Evolutionary conservation across 2,329 filamentous ascomycete species (phyloP), one percentile per base, ranked within the genome.

Genomic region (Diplodia sapinea): DNA sequence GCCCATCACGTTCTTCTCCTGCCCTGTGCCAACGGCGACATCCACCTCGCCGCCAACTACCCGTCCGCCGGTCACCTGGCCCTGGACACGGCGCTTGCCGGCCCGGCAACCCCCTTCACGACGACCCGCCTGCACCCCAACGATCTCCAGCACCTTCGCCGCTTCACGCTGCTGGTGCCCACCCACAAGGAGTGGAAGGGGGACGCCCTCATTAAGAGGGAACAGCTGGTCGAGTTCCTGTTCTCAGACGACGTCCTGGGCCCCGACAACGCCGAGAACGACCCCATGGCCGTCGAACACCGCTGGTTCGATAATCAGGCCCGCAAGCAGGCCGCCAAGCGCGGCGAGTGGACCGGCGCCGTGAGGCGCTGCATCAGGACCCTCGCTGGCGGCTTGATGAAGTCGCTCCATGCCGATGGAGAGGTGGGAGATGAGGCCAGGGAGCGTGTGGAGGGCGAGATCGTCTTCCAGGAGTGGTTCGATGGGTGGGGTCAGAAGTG

Each of bases 21-120:
- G 43, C 50, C 49, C 23, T 63, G 61, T 29, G 51, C 67, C 31
- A 15, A 55, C 51, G 54, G 31, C 49, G 52, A 52, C 52, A 20
- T 55, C 20, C 52, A 56, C 49, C 52, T 70, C 23, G 59, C 65
- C 20, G 20, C 26, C 40, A 65, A 65, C 29, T 67, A 38, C 31
- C 11, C 29, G 8, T 29, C 38, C 64, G 66, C 68, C 26, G 57
- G 57, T 9, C 20, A 5, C 1, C 26, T 15, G 15, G 12, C 26
- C 15, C 17, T 29, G 38, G 56, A 33, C 31, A 4, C 33, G n/a
- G 8, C 20, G 36, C 26, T 36, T 51, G 20, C 33, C 12, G 51
- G 59, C 33, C 29, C 54, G 1, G 33, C 15, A 9, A 29, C 36
- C 5, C 51, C 55, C 1, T 69, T 68, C 65, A 1, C 43, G 51